phyloP scores from a whole-genome alignment of 495 filamentous ascomycete species.

The Penicillium paradoxum region DNA sequence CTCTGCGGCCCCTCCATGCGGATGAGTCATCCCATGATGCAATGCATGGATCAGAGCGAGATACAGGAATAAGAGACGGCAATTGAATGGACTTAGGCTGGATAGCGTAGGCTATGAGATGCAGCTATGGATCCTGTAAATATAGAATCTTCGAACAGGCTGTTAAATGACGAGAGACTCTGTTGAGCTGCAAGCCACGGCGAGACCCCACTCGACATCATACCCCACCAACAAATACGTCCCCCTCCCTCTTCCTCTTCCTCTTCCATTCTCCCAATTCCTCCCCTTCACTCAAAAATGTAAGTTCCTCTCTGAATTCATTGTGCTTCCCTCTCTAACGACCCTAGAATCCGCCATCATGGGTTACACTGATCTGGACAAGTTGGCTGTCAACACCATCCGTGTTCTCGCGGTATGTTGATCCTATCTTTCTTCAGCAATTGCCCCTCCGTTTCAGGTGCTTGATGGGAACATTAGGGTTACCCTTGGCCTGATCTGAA shows the following conservation, averaged over 20 bases:
- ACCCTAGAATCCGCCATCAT: slow-evolving; percentile 58
- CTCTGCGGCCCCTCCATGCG: too few species aligned
- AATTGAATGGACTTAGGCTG: slow-evolving; percentile 1
- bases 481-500: neutral
- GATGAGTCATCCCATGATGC: slow-evolving; percentile 6
- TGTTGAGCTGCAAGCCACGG: neutral
- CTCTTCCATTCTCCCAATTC: slow-evolving; percentile 13
- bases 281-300: slow-evolving; percentile 15
- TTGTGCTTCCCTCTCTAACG: slow-evolving; percentile 21
- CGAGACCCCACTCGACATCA: slow-evolving; percentile 32
- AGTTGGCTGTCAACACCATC: slow-evolving; percentile 95
- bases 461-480: neutral
- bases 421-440: slow-evolving; percentile 1
- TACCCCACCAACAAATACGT: slow-evolving; percentile 34
- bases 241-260: slow-evolving; percentile 25
- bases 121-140: neutral
- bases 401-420: slow-evolving; percentile 78
- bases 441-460: slow-evolving; percentile 9
- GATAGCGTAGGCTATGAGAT: neutral
- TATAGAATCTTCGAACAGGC: neutral
- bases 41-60: neutral
- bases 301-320: neutral
- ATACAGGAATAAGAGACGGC: neutral
- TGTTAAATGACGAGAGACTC: neutral
- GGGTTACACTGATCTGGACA: slow-evolving; percentile 80